These are phyloP conservation scores for Colletotrichum melonis DNA, from an alignment of 2,329 filamentous ascomycete genomes.

Conservation along the genomic window DNA sequence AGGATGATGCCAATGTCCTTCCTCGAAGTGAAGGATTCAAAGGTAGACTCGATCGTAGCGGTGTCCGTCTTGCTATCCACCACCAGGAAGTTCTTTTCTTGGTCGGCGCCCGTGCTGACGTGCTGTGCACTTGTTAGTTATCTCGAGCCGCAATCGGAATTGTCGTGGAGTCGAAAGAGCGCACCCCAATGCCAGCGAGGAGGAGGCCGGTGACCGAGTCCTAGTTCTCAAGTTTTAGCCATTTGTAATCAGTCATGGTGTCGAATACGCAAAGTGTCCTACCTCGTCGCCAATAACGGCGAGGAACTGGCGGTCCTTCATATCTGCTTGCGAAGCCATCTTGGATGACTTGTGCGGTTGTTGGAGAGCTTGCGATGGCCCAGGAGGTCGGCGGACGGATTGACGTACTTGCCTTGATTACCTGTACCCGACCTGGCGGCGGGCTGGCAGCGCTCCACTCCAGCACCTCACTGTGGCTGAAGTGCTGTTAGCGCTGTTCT, in stretches of 20 bases:
- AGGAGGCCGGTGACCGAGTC: slow-evolving; percentile 96
- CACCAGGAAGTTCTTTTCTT: slow-evolving; percentile 97
- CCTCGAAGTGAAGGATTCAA: slow-evolving; percentile 87
- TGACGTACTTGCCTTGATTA: slow-evolving; percentile 34
- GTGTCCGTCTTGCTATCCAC: slow-evolving; percentile 95
- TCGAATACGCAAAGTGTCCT: slow-evolving; percentile 44
- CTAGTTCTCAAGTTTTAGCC: slow-evolving; percentile 57
- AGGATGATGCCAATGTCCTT: slow-evolving; percentile 97
- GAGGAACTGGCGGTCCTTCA: slow-evolving; percentile 92
- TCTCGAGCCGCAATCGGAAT: not conserved
- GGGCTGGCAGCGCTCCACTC: slow-evolving; percentile 6
- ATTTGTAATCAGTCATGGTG: slow-evolving; percentile 37
- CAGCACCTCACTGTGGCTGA: slow-evolving; percentile 15
- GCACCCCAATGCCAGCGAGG: slow-evolving; percentile 92
- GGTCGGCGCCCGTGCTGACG: slow-evolving; percentile 87
- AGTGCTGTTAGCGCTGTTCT: slow-evolving; percentile 19
- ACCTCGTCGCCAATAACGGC: slow-evolving; percentile 99
- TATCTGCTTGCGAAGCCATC: slow-evolving; percentile 67
- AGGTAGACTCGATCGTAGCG: slow-evolving; percentile 86
- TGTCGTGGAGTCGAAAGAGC: slow-evolving; percentile 40
- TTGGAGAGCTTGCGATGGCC: slow-evolving; percentile 24
- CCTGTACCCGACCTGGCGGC: not conserved
- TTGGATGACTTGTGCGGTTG: slow-evolving; percentile 38
- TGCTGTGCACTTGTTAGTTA: slow-evolving; percentile 67
- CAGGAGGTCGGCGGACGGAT: slow-evolving; percentile 26